A percentile compares a stretch with the other conserved stretches of the same genome.
These are phyloP conservation scores for Astrothelium subdiscretum DNA, from an alignment of 495 filamentous ascomycete genomes.

Conservation along the genomic window DNA sequence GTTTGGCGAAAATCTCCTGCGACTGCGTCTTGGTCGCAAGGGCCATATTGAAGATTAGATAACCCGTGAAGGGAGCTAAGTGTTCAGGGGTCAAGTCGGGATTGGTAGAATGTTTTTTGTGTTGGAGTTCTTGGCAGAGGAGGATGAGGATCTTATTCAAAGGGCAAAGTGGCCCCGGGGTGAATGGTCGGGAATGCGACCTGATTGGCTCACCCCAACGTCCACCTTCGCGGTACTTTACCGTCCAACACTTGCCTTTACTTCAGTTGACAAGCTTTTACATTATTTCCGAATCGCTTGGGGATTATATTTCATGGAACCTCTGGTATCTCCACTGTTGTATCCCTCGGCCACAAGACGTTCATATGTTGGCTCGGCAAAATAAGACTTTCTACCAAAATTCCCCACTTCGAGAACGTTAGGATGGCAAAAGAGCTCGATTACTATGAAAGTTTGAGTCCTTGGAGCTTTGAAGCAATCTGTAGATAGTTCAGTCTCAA, in stretches of 20 bases:
- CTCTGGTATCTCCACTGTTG: too few relatives aligned
- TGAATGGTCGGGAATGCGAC: neutral
- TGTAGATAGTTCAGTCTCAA: too few relatives aligned
- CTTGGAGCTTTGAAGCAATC: too few relatives aligned
- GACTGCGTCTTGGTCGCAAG: conserved; percentile 86
- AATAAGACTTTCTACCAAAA: too few relatives aligned
- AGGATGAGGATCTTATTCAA: neutral
- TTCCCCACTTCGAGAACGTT: too few relatives aligned
- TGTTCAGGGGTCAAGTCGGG: conserved; percentile 4
- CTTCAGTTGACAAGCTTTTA: too few relatives aligned
- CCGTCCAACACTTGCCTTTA: too few relatives aligned
- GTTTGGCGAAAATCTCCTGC: conserved; percentile 95
- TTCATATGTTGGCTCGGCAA: neutral
- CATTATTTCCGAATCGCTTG: too few relatives aligned
- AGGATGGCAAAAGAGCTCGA: too few relatives aligned
- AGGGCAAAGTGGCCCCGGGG: neutral
- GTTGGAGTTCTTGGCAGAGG: neutral
- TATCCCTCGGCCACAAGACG: neutral
- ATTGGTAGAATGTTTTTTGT: neutral
- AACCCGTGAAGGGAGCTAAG: conserved; percentile 4
- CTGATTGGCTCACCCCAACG: neutral
- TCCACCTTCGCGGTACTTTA: too few relatives aligned
- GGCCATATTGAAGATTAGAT: conserved; percentile 49
- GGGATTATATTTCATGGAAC: too few relatives aligned
- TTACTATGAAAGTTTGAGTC: too few relatives aligned